Evolutionary conservation across 768 basidiomycete species (phyloP).

Genomic region (Trametes coccinea): DNA sequence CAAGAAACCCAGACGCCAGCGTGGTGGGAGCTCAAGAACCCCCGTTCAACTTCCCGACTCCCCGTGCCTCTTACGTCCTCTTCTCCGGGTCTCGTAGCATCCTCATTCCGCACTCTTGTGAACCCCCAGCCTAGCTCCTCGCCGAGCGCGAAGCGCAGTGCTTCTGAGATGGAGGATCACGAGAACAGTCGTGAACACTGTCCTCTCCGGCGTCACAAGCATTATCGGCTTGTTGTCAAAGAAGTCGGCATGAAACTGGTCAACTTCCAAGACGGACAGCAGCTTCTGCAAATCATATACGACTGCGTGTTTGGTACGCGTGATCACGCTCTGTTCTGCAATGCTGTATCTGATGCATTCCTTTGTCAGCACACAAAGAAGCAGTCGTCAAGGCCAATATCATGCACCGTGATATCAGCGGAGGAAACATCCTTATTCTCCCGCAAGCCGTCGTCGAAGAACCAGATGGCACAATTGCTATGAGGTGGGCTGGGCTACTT

Average conservation of each 20-base stretch:
- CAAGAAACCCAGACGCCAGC: background rate
- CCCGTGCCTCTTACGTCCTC: no score
- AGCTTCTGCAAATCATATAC: background rate
- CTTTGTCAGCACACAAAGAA: background rate
- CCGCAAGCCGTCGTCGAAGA: background rate
- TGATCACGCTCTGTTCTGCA: background rate
- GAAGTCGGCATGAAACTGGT: slow-evolving; percentile 2
- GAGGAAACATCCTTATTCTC: slow-evolving; percentile 7
- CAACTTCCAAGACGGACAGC: background rate
- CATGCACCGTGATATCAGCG: slow-evolving; percentile 16
- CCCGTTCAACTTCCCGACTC: background rate
- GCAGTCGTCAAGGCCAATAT: background rate
- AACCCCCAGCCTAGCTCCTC: background rate
- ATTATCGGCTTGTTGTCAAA: slow-evolving; percentile 7
- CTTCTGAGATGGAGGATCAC: background rate
- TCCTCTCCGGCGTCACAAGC: background rate
- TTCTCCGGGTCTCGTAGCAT: no score
- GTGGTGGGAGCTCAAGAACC: background rate
- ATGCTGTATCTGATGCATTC: background rate
- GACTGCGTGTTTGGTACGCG: slow-evolving; percentile 5
- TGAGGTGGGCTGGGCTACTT: background rate
- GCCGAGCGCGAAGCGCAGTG: background rate
- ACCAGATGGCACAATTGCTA: background rate
- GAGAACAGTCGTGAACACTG: background rate
- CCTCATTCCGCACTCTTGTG: background rate